Percentiles rank a stretch among this genome's conserved stretches.
Evolutionary conservation across 495 filamentous ascomycete genomes (phyloP).

Genomic region (Bryoglossum gracile): DNA sequence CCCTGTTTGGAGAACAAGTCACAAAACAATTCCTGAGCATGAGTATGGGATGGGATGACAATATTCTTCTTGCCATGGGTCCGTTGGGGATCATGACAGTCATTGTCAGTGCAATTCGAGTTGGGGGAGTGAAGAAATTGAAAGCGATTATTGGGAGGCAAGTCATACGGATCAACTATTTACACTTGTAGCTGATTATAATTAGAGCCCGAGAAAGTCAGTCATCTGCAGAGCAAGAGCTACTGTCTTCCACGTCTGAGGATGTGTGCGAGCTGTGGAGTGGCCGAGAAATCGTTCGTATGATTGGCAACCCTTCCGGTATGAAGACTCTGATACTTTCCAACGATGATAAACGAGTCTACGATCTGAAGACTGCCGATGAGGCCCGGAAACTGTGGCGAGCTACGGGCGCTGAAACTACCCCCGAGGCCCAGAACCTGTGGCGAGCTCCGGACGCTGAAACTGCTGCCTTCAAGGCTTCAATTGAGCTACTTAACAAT

Average conservation of each 20-base stretch:
- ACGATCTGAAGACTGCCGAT: neutral
- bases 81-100: slow-evolving; percentile 2
- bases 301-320: neutral
- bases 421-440: neutral
- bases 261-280: neutral
- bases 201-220: neutral
- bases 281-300: neutral
- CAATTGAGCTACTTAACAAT: neutral
- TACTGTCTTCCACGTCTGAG: neutral
- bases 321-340: neutral
- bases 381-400: no score
- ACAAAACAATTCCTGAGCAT: slow-evolving; percentile 3
- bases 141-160: slow-evolving; percentile 2
- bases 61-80: neutral
- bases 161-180: neutral
- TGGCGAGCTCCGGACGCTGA: neutral
- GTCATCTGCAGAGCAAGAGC: neutral
- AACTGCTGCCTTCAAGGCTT: neutral
- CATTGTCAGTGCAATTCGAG: neutral
- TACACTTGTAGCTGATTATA: neutral
- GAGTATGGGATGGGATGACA: neutral
- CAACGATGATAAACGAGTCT: neutral
- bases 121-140: neutral
- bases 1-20: slow-evolving; percentile 2
- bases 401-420: neutral